Base-by-base conservation (phyloP, 2,329 filamentous ascomycete genomes). In the Xylariaceae sp. region DNA sequence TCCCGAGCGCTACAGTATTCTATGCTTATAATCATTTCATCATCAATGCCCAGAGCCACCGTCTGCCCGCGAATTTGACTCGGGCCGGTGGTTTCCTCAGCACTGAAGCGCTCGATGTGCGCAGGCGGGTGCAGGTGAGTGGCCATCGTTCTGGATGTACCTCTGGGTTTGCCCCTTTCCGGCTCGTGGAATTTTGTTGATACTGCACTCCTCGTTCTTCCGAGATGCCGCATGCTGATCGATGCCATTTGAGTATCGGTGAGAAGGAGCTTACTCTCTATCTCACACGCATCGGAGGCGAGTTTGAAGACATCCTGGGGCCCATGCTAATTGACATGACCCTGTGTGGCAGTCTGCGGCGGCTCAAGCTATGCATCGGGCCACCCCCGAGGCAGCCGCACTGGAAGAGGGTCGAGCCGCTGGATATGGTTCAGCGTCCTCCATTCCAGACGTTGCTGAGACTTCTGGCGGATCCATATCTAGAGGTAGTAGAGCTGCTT, bases 401-500 rank as follows among this genome's bases (percentile, higher is more conserved):
- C 21, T 19, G 39, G 22, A 44, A 29, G 15, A 24, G 19, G 13
- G 15, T 38, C 2, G 37, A 44, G 15, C 12, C 15, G 16, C 36
- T 38, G 13, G 42, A 49, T 24, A 42, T 52, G 31, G 38, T 53
- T 26, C 38, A 39, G 18, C 45, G 46, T 6, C 33, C 37, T 5
- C 52, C 53, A 12, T 56, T 54, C 47, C 59, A 46, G 36, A 54
- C 58, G 3, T 42, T 70, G 7, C 43, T 70, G 29, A 49, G 52
- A 32, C 47, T 70, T 13, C 45, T 72, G 34, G 50, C 57, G 26
- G 67, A 70, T 37, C 67, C 67, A 30, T 61, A 68, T 29, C 50
- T 71, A 22, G 50, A 62, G 30, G 53, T 42, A 26, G 62, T 59
- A 11, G 51, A 58, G 36, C 43, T 70, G 18, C 51, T 50, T 42